Base-by-base conservation (phyloP, 2,329 filamentous ascomycete species). In the Thielaviopsis ethacetica region DNA sequence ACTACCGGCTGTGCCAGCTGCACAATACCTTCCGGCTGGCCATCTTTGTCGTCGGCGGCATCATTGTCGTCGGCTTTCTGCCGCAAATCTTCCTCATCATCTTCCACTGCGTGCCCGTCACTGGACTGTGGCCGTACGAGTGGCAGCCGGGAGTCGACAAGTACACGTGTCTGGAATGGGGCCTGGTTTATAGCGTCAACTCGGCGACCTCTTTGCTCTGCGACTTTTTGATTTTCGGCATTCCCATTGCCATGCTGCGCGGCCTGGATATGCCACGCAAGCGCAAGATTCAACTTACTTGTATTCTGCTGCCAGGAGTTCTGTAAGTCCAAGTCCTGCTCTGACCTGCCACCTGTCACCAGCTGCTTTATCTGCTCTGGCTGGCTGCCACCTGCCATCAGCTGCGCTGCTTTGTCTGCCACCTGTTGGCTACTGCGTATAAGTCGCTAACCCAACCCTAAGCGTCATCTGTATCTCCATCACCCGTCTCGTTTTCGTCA, bases 81-180 rank as follows among this genome's bases (percentile, higher is more conserved):
- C 72, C 75, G 0, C 76, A 79, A 59, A 66, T 79, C 13, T 69
- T 76, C 26, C 69, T 79, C 1, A 67, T 79, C 54, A 68, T 79
- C 59, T 76, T 79, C 62, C 76, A 79, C 65, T 79, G 76, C 60
- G 65, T 63, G 1, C 76, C 76, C 0, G 74, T 78, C 0, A 79
- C 76, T 0, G 74, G 70, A 0, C 65, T 75, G 2, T 79, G 76
- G 76, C 76, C 76, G 0, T 79, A 79, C 57, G 69, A 66, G 0
- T 79, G 57, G 69, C 74, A 79, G 62, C 64, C 67, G 0, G 69
- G 69, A 10, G 67, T 64, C 10, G 66, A 65, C 1, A 61, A 69
- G 2, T 79, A 75, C 62, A 69, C 64, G 0, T 79, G 76, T 62
- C 61, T 79, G 44, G 66, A 71, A 17, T 79, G 76, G 76, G 76